These are phyloP conservation scores for Chaetomium olivaceum DNA, from an alignment of 2,329 filamentous ascomycete species.

Conservation along the genomic window DNA sequence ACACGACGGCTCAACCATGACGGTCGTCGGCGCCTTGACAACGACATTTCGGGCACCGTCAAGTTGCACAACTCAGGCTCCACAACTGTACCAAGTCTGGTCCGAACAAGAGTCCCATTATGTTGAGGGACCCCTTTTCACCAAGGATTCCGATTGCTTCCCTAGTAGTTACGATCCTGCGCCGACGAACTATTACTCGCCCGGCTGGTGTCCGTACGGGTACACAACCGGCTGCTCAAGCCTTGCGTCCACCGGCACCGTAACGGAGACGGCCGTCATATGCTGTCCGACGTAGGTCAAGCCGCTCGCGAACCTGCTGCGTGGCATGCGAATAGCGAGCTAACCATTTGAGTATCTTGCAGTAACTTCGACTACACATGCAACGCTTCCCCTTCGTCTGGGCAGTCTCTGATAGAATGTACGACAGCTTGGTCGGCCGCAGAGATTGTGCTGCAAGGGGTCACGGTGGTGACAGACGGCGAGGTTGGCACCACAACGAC, in stretches of 20 bases:
- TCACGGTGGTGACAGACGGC: conserved; percentile 30
- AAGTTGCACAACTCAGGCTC: conserved; percentile 32
- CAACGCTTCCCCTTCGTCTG: conserved; percentile 1
- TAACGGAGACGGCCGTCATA: conserved; percentile 34
- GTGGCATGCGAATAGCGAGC: neutral
- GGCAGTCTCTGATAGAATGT: conserved; percentile 29
- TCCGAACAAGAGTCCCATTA: conserved; percentile 28
- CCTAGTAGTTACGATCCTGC: conserved; percentile 33
- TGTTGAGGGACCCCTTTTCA: conserved; percentile 34
- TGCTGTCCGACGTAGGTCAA: conserved; percentile 35
- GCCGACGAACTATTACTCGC: conserved; percentile 35
- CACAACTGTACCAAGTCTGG: conserved; percentile 34
- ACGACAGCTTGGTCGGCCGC: conserved; percentile 30
- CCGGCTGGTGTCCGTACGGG: conserved; percentile 33
- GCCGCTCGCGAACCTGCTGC: neutral
- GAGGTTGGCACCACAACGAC: conserved; percentile 20
- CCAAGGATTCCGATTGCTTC: conserved; percentile 31
- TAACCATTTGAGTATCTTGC: conserved; percentile 5
- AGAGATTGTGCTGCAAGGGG: conserved; percentile 22
- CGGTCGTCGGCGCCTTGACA: conserved; percentile 34
- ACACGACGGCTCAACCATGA: conserved; percentile 30
- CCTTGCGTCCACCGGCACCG: conserved; percentile 21
- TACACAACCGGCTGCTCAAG: conserved; percentile 36
- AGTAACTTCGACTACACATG: conserved; percentile 32
- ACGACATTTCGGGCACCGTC: conserved; percentile 35